Evolutionary conservation across 495 filamentous ascomycete genomes (phyloP), one percentile per base, ranked within the genome.

Genomic region (Amorphotheca resinae): DNA sequence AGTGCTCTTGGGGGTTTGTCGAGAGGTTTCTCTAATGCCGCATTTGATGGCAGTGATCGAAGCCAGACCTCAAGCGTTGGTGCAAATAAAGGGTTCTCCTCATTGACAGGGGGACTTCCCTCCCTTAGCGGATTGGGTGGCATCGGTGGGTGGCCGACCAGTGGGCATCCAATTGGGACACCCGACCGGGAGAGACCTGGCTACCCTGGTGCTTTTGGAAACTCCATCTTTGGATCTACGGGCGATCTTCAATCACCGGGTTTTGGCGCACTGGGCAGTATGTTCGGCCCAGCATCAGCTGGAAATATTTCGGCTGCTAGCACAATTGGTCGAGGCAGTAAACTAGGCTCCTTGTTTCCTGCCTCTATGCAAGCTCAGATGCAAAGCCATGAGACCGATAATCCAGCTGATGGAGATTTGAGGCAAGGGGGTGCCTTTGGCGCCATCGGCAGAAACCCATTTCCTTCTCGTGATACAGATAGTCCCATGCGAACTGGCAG

Each of bases 41-140:
- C 70, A 0, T 75, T 84, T 56, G 86, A 87, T 35, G 66, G 73
- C 1, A 79, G 84, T 48, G 87, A 93, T 51, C 77, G 85, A 22
- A 93, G 85, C 61, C 84, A 89, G 58, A 89, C 80, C 2, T 89
- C 85, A n/a, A 93, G 85, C 53, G 78, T 74, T 8, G 79, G 82
- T 7, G 76, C 80, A 7, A 64, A 64, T 36, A 80, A 84, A 44
- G 77, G 68, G 26, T 91, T 87, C 56, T 68, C 78, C 4, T 66
- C 68, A 21, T 60, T 89, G 4, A n/a, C n/a, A n/a, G 74, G 78
- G 49, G 75, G 75, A 23, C 54, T 82, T 6, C 67, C 74, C 28
- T 81, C 60, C 51, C 68, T 75, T 42, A 59, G 75, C 44, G 65
- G 70, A 9, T 62, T 84, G 12, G 76, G 77, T 15, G 70, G 69